Conservation (phyloP, 179 eudicot species). For the Carnegiea gigantea region DNA sequence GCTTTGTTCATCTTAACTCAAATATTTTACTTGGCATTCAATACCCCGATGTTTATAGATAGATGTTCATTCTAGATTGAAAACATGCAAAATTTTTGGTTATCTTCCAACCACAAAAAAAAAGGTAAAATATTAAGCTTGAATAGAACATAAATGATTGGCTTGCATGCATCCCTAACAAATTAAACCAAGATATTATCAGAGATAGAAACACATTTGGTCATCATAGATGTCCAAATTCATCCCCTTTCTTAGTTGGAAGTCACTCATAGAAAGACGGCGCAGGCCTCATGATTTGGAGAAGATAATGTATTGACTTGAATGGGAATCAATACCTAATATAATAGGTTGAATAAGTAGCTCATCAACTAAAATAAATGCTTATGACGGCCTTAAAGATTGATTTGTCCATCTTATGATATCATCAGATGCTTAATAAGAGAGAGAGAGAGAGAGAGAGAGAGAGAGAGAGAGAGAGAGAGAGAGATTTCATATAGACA, state of each 20-base stretch:
- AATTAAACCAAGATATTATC: background rate
- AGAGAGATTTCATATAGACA: background rate
- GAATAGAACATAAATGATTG: background rate
- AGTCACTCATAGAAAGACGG: conserved; percentile 21
- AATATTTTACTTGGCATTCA: background rate
- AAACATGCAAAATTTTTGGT: background rate
- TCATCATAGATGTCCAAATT: conserved; percentile 11
- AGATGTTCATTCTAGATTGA: background rate
- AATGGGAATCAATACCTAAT: conserved; percentile 22
- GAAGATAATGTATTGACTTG: conserved; percentile 32
- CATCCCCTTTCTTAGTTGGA: conserved; percentile 24
- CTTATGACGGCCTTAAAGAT: conserved; percentile 20
- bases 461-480: background rate
- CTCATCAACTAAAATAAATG: conserved; percentile 14
- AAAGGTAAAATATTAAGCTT: background rate
- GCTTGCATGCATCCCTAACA: background rate
- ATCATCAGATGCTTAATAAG: conserved; percentile 2
- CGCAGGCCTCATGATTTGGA: conserved; percentile 25
- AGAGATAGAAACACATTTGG: conserved; percentile 8
- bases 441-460: too few relatives aligned
- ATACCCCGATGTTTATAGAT: background rate
- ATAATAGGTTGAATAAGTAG: conserved; percentile 19
- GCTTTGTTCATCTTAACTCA: background rate
- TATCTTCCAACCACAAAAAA: background rate
- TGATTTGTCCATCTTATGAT: background rate